Evolutionary conservation across 208 protist species (phyloP), one percentile per base, ranked within the genome.

Genomic region (Zelonia costaricensis): DNA sequence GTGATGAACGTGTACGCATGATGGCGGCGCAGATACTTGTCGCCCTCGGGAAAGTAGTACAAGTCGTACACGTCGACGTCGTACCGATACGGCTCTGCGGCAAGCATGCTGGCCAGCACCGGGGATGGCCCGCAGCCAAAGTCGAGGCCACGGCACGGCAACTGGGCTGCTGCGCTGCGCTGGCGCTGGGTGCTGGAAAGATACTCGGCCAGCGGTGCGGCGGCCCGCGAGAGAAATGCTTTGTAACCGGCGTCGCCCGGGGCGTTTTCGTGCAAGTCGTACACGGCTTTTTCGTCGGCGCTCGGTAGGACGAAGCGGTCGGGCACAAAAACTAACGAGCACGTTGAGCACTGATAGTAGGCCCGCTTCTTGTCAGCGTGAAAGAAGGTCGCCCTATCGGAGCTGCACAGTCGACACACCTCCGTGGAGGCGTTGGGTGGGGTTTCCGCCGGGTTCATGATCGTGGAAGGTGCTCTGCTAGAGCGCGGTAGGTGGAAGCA

Each of bases 51-150:
- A 46, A 61, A 80, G 46, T 84, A 87, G 18, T 65, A 87, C 18
- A 74, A 45, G 55, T 87, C 81, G 49, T 81, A 87, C 0, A 73
- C 5, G 4, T 65, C 53, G n/a, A 87, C 59, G 2, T 46, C 15
- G 46, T 44, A 76, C 13, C 67, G 35, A 35, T 74, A 62, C 7
- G 69, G 57, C 8, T 39, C 31, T 0, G 28, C 13, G 4, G 43
- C 47, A 3, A 81, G 54, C 48, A 82, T 69, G 25, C 30, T 53
- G 6, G 60, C 67, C 0, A 87, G 56, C 7, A 78, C 65, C 15
- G 69, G 69, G 20, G 47, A 57, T 9, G 76, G 81, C 0, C 81
- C 81, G 35, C 81, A 84, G 18, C 81, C 81, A 63, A 83, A 87
- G 48, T 87, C 81, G 2, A 87, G 68, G 2, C 81, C 80, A 18